These are phyloP conservation scores for Fusarium devonianum DNA, from an alignment of 2,329 filamentous ascomycete species.

Conservation along the genomic window DNA sequence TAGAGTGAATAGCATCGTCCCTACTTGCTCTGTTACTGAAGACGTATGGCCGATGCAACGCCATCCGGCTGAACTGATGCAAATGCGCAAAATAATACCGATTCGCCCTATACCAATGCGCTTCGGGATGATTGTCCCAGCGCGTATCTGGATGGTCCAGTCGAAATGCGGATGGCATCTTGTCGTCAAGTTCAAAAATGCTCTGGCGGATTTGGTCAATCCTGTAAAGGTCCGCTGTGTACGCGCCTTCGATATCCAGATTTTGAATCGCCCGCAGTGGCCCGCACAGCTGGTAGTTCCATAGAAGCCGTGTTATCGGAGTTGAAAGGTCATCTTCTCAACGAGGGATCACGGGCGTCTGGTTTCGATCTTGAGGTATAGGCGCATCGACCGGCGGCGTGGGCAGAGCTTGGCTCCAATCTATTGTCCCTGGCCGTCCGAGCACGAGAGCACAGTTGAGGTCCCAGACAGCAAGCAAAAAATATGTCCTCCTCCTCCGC, in stretches of 20 bases:
- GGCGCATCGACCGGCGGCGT: constrained; percentile 62
- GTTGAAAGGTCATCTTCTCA: constrained; percentile 62
- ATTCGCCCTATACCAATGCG: constrained; percentile 59
- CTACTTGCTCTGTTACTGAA: constrained; percentile 63
- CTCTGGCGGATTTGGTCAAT: constrained; percentile 62
- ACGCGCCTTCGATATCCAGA: constrained; percentile 63
- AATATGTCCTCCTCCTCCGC: constrained; percentile 62
- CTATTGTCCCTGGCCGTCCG: constrained; percentile 63
- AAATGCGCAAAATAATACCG: constrained; percentile 58
- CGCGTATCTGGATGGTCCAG: constrained; percentile 63
- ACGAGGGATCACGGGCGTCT: constrained; percentile 57
- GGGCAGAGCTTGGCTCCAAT: constrained; percentile 56
- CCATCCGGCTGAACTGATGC: constrained; percentile 62
- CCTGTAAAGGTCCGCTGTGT: constrained; percentile 60
- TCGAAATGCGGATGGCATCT: constrained; percentile 61
- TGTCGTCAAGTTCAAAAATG: constrained; percentile 56
- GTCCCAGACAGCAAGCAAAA: constrained; percentile 60
- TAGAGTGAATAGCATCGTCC: constrained; percentile 63
- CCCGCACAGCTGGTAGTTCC: constrained; percentile 56
- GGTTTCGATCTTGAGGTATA: constrained; percentile 55
- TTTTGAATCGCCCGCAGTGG: constrained; percentile 62
- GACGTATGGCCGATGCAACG: constrained; percentile 67
- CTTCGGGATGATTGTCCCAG: constrained; percentile 62
- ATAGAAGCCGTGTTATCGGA: constrained; percentile 61
- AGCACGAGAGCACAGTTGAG: constrained; percentile 61